Evolutionary conservation across 2,329 filamentous ascomycete genomes (phyloP).

Genomic region (Tolypocladium inflatum): DNA sequence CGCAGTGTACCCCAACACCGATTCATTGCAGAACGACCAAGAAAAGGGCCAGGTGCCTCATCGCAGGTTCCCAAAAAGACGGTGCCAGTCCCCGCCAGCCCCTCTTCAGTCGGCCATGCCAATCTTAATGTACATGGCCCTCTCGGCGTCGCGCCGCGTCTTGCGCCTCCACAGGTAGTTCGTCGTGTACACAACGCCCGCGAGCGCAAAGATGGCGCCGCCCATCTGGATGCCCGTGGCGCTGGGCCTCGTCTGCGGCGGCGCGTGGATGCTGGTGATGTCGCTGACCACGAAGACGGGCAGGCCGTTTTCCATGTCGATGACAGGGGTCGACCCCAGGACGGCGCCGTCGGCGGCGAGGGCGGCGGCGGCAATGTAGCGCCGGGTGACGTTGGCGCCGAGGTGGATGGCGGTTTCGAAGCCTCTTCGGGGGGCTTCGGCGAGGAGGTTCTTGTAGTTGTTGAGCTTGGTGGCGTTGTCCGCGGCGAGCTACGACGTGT

Average conservation of each 20-base stretch:
- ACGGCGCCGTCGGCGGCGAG: neutral
- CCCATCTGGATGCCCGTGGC: neutral
- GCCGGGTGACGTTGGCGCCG: neutral
- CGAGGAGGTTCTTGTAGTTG: neutral
- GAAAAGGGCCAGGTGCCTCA: too few species aligned
- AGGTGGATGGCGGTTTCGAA: neutral
- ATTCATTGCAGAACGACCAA: neutral
- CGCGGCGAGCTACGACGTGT: neutral
- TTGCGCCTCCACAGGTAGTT: conserved; percentile 5
- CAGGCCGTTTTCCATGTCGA: neutral
- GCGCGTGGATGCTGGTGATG: neutral
- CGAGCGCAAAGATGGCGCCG: neutral
- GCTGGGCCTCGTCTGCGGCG: neutral
- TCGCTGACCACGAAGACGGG: neutral
- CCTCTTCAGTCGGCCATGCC: conserved; percentile 14
- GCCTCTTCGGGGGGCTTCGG: neutral
- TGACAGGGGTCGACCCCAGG: neutral
- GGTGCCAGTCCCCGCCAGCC: too few species aligned
- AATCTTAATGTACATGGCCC: conserved; percentile 10
- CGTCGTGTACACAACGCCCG: neutral
- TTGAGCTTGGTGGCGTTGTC: neutral
- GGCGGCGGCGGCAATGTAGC: neutral
- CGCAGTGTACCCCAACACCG: neutral
- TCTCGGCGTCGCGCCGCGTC: neutral
- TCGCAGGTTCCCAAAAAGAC: too few species aligned